Base-by-base conservation (phyloP, 768 basidiomycete species). In the Phlegmacium glaucopus region DNA sequence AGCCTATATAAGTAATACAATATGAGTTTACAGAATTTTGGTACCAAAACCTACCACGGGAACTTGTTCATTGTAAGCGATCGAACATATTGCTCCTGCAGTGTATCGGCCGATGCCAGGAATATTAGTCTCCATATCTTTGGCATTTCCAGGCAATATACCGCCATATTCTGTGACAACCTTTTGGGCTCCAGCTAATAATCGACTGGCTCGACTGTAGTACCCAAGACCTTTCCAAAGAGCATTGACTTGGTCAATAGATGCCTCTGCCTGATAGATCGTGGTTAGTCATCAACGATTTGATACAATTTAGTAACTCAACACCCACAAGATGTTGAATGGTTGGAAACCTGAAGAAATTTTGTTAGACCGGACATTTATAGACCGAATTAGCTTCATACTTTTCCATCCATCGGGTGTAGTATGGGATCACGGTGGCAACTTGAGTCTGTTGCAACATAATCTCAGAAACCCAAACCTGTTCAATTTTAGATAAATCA, bases 391-490 rank as follows among this genome's bases (percentile, higher is more conserved):
- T 17, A 36, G 43, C 49, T 16, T 69, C 79, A 49, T 52, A 90
- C 89, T 74, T 85, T 55, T 73, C 70, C 77, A 94, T 90, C 93
- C 93, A 98, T 17, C 78, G 77, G 44, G 80, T 83, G 65, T 90
- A 98, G 66, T 96, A 98, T 1, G 89, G 89, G 56, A 94, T 92
- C n/a, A 95, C 93, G 1, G 92, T 93, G 4, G 68, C 76, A 28
- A 96, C 94, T 63, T 95, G 93, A 0, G 94, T 97, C 66, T 98
- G 94, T 65, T 98, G 94, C 2, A 94, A 75, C 94, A 96, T 96
- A 48, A 96, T 85, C 68, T 97, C 92, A 11, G 85, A 90, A 17
- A 93, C 76, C 88, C 90, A 91, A 18, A 92, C 87, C 89, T 89
- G 55, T 12, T 5, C 25, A 18, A 44, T 28, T 44, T 17, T 41